These are phyloP conservation scores for Trichophyton rubrum DNA, from an alignment of 2,329 filamentous ascomycete species.

Conservation along the genomic window DNA sequence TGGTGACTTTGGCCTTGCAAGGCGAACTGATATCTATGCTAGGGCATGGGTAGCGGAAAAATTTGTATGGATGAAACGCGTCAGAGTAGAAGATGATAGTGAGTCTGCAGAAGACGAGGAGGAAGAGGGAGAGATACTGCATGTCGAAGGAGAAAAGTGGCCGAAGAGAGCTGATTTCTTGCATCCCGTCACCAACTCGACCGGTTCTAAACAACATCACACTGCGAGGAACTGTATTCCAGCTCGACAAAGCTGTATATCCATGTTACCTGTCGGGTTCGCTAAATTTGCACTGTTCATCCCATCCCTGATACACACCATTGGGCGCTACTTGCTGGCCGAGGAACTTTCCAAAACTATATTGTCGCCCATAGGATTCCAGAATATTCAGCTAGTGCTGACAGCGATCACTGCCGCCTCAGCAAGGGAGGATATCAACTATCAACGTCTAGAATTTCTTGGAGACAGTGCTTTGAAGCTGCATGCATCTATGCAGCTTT, in stretches of 20 bases:
- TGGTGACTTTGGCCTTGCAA: constrained; percentile 14
- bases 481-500: constrained; percentile 53
- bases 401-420: constrained; percentile 58
- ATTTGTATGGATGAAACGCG: constrained; percentile 11
- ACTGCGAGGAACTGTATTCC: constrained; percentile 14
- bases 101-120: constrained; percentile 3
- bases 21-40: constrained; percentile 9
- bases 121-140: constrained; percentile 11
- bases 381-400: constrained; percentile 44
- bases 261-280: constrained; percentile 35
- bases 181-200: constrained; percentile 15
- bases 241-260: constrained; percentile 20
- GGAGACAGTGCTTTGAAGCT: constrained; percentile 77
- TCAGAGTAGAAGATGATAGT: constrained; percentile 4
- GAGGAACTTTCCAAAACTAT: constrained; percentile 45
- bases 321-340: constrained; percentile 54
- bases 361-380: constrained; percentile 43
- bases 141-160: constrained; percentile 19
- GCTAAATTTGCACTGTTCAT: constrained; percentile 48
- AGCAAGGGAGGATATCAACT: constrained; percentile 51
- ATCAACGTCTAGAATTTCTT: constrained; percentile 75
- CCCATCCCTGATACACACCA: constrained; percentile 58
- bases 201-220: constrained; percentile 14
- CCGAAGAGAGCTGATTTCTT: constrained; percentile 26
- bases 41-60: constrained; percentile 15